Evolutionary conservation across 805 yeast species (phyloP).

Genomic region (Wickerhamomyces sydowiorum): DNA sequence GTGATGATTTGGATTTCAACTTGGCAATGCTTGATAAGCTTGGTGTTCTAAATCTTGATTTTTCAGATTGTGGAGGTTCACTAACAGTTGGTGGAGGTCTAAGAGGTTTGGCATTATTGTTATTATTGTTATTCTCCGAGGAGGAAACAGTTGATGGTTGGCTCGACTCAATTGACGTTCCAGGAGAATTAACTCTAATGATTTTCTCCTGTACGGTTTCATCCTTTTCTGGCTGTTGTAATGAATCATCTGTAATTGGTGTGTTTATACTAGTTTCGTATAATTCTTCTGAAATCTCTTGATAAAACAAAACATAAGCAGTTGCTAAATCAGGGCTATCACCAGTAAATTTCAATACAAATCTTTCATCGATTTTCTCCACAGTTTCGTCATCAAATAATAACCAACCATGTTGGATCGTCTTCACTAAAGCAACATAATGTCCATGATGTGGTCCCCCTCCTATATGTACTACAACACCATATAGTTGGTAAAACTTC

Average conservation of each 20-base stretch:
- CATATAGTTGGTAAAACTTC: conserved; percentile 72
- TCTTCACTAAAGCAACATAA: conserved; percentile 81
- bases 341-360: conserved; percentile 82
- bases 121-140: no score
- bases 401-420: conserved; percentile 78
- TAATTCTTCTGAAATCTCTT: conserved; percentile 42
- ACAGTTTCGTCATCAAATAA: conserved; percentile 94
- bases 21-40: neutral
- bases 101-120: conserved; percentile 3
- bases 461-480: conserved; percentile 90
- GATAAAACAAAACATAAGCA: conserved; percentile 85
- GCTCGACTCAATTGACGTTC: conserved; percentile 11
- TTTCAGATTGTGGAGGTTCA: conserved; percentile 2
- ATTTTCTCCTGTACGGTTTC: conserved; percentile 14
- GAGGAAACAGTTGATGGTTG: conserved; percentile 15
- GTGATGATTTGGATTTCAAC: neutral
- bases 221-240: conserved; percentile 4
- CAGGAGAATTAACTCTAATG: conserved; percentile 9
- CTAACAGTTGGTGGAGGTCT: neutral
- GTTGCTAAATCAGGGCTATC: conserved; percentile 84
- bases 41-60: neutral
- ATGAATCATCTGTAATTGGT: neutral
- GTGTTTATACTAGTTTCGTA: conserved; percentile 10
- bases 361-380: conserved; percentile 77
- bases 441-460: conserved; percentile 99